Evolutionary conservation across 352 stramenopile genomes (phyloP).

Genomic region (Phytophthora pisi): DNA sequence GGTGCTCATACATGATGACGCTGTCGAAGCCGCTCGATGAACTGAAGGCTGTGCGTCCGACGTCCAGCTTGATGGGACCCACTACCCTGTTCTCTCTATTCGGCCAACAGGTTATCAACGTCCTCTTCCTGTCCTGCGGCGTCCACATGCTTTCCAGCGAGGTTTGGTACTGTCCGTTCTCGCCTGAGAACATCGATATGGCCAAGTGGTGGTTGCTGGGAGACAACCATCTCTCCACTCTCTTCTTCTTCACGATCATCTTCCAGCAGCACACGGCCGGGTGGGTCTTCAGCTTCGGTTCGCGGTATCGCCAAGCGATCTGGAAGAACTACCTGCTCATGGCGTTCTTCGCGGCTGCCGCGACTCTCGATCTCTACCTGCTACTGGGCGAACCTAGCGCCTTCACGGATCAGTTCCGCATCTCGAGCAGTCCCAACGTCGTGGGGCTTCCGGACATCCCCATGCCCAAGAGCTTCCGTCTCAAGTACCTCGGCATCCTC

Average conservation of each 20-base stretch:
- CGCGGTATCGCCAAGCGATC: slow-evolving; percentile 48
- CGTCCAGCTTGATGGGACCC: slow-evolving; percentile 64
- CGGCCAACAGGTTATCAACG: slow-evolving; percentile 59
- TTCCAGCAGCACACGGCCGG: slow-evolving; percentile 36
- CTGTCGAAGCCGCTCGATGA: slow-evolving; percentile 57
- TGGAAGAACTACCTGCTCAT: slow-evolving; percentile 50
- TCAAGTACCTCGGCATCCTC: slow-evolving; percentile 38
- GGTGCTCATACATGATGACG: slow-evolving; percentile 73
- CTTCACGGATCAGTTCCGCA: slow-evolving; percentile 52
- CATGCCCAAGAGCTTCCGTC: slow-evolving; percentile 47
- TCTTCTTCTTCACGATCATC: slow-evolving; percentile 37
- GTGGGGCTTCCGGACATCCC: slow-evolving; percentile 51
- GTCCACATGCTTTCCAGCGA: slow-evolving; percentile 41
- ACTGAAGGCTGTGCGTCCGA: slow-evolving; percentile 33
- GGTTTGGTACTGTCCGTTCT: slow-evolving; percentile 53
- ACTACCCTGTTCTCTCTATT: slow-evolving; percentile 50
- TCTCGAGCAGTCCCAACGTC: slow-evolving; percentile 57
- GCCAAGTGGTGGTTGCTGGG: slow-evolving; percentile 55
- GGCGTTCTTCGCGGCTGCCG: slow-evolving; percentile 33
- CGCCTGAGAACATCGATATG: slow-evolving; percentile 39
- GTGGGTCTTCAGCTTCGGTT: slow-evolving; percentile 52
- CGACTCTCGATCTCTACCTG: slow-evolving; percentile 46
- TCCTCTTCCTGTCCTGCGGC: slow-evolving; percentile 44
- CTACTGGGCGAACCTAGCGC: slow-evolving; percentile 43
- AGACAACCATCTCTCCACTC: slow-evolving; percentile 49